Base-by-base conservation (phyloP, 352 stramenopile species). In the Globisporangium acanthophoron region DNA sequence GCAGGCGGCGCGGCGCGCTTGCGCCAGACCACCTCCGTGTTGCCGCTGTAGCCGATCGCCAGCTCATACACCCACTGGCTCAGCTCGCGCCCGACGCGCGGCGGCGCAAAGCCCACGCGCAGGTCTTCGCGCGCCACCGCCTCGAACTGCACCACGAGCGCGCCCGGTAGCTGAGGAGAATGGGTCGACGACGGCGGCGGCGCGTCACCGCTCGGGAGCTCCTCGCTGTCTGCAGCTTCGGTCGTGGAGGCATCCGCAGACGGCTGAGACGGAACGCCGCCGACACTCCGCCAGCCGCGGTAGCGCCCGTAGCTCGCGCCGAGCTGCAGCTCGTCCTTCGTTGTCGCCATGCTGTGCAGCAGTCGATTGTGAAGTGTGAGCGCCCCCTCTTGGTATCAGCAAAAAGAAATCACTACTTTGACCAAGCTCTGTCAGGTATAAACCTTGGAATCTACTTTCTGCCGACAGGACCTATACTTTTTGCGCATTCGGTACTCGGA, bases 1-100 rank as follows among this genome's bases (percentile, higher is more conserved):
- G n/a, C 24, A 33, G 20, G 18, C 15, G 37, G 43, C 4, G 58
- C 54, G 3, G 69, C 59, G 52, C 66, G 63, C 73, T 90, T 90
- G 41, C 79, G 73, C 69, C 74, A 86, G 24, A 87, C 67, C 21
- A 92, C 53, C 61, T 92, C 81, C 9, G 81, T 92, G 44, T 92
- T 92, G 62, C 81, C 81, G 53, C 70, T 92, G 33, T 69, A 80
- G 44, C 81, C 81, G 41, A 90, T 50, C 4, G 75, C 76, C 33
- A 88, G 69, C 58, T 92, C 81, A 61, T 87, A 90, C 33, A 58
- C 59, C 79, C 79, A 90, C 33, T 87, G 62, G 49, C 44, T 35
- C 43, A 16, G 62, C 47, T 52, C 57, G 24, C 54, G 62, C 31
- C 41, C 54, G 12, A 56, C 35, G 13, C 45, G 13, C 51, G 69